Evolutionary conservation across 2,329 filamentous ascomycete genomes (phyloP).

Genomic region (Blumeriella jaapii): DNA sequence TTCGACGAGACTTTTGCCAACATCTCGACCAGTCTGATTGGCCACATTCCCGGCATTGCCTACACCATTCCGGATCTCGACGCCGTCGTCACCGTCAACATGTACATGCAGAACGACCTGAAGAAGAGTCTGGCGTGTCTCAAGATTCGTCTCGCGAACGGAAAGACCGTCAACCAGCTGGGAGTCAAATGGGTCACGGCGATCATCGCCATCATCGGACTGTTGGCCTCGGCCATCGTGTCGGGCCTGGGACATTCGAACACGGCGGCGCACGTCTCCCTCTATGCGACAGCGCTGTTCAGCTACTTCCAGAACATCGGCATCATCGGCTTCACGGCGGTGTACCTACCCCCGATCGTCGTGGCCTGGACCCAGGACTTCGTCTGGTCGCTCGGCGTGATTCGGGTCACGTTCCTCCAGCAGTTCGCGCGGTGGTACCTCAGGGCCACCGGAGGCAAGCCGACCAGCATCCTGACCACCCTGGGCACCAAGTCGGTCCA

Average conservation of each 20-base stretch:
- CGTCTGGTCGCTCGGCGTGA: constrained; percentile 96
- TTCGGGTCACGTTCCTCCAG: constrained; percentile 75
- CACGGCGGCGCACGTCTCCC: constrained; percentile 86
- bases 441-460: constrained; percentile 77
- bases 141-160: constrained; percentile 78
- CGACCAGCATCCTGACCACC: constrained; percentile 68
- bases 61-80: constrained; percentile 89
- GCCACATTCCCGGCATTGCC: constrained; percentile 66
- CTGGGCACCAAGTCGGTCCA: constrained; percentile 67
- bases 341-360: constrained; percentile 76
- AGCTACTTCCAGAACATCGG: constrained; percentile 91
- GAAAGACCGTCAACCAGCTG: constrained; percentile 79
- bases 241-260: constrained; percentile 88
- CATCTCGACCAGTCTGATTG: constrained; percentile 48
- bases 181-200: constrained; percentile 86
- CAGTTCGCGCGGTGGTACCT: constrained; percentile 91
- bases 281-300: constrained; percentile 85
- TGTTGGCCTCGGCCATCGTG: constrained; percentile 76
- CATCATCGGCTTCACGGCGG: constrained; percentile 73
- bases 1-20: constrained; percentile 6
- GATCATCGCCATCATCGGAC: constrained; percentile 71
- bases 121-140: constrained; percentile 67
- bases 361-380: constrained; percentile 94
- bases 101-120: constrained; percentile 52
- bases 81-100: constrained; percentile 68